Evolutionary conservation across 1,284 basidiomycete species (phyloP).

Genomic region (Peniophora sp.): DNA sequence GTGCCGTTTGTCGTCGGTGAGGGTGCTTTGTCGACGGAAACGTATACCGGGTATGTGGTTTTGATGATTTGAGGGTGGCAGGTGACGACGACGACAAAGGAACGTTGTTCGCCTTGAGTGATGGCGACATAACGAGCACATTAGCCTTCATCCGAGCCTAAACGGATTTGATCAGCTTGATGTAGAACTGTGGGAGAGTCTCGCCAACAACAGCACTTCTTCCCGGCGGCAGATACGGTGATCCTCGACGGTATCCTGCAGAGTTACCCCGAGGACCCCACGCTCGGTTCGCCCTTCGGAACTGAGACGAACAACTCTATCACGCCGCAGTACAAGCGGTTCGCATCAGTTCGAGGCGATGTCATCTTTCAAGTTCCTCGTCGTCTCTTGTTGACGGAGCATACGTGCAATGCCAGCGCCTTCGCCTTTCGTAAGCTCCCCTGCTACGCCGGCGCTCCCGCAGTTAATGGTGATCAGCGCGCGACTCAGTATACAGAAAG

Average conservation of each 20-base stretch:
- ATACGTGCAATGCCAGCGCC: constrained; percentile 21
- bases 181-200: constrained; percentile 28
- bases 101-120: too few relatives aligned
- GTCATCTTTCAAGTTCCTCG: constrained; percentile 43
- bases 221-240: constrained; percentile 19
- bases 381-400: constrained; percentile 38
- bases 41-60: too few relatives aligned
- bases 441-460: too few relatives aligned
- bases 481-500: constrained; percentile 5
- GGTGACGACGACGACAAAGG: too few relatives aligned
- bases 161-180: too few relatives aligned
- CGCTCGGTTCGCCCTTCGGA: constrained; percentile 42
- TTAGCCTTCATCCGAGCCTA: too few relatives aligned
- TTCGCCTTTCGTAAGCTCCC: constrained; percentile 38
- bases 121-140: too few relatives aligned
- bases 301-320: constrained; percentile 37
- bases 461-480: too few relatives aligned
- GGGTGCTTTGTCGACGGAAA: too few relatives aligned
- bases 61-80: too few relatives aligned
- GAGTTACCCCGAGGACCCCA: constrained; percentile 34
- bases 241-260: constrained; percentile 23
- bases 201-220: constrained; percentile 25
- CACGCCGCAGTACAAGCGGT: constrained; percentile 40
- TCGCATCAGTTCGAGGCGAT: constrained; percentile 43
- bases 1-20: too few relatives aligned